Conservation (phyloP, 768 basidiomycete genomes). For the Suillus placidus region DNA sequence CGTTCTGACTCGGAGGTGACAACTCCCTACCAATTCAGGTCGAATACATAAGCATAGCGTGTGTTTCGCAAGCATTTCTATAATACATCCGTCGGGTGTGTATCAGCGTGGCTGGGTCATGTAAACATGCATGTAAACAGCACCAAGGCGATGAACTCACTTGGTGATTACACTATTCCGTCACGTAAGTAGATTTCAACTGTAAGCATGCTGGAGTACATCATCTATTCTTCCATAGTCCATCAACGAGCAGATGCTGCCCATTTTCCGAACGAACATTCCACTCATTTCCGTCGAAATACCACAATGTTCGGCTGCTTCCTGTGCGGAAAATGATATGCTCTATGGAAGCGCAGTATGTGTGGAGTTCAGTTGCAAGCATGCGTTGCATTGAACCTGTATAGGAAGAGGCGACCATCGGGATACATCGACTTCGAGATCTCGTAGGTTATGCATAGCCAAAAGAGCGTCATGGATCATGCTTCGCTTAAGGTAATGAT, state of each 20-base stretch:
- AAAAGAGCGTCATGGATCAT: conserved; percentile 40
- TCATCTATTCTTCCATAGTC: conserved; percentile 33
- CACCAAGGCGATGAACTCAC: conserved; percentile 31
- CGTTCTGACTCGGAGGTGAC: conserved; percentile 25
- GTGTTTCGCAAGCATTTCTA: conserved; percentile 28
- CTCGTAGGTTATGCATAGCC: conserved; percentile 36
- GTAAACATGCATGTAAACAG: conserved; percentile 25
- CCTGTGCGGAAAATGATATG: conserved; percentile 39
- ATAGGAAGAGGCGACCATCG: conserved; percentile 36
- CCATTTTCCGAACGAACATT: conserved; percentile 28
- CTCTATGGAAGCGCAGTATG: conserved; percentile 39
- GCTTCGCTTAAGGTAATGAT: conserved; percentile 25
- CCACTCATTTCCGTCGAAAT: conserved; percentile 41
- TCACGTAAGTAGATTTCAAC: conserved; percentile 27
- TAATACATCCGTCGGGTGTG: conserved; percentile 21
- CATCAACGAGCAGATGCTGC: conserved; percentile 31
- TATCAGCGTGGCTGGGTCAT: conserved; percentile 25
- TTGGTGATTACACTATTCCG: conserved; percentile 18
- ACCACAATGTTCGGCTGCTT: conserved; percentile 31
- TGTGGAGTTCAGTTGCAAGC: conserved; percentile 42
- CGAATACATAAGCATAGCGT: conserved; percentile 33
- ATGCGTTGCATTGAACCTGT: conserved; percentile 35
- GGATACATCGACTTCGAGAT: conserved; percentile 41
- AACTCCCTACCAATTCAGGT: conserved; percentile 25
- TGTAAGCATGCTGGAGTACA: conserved; percentile 9